phyloP scores from a whole-genome alignment of 2,329 filamentous ascomycete species.

The Chaetomium sp. region DNA sequence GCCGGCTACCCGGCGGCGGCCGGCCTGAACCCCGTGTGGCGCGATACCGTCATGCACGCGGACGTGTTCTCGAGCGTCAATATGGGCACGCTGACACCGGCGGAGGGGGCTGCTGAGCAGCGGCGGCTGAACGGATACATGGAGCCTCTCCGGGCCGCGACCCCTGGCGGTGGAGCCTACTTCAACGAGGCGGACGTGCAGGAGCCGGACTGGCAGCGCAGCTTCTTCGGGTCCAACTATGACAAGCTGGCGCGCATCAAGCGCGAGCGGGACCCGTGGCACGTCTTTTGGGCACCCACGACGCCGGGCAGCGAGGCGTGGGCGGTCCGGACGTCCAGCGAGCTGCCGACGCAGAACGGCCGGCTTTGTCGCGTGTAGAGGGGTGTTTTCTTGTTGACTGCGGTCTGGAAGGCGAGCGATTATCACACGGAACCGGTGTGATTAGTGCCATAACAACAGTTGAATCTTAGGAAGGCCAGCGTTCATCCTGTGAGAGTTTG shows the following conservation, averaged over 20 bases:
- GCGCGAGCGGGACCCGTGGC: constrained; percentile 28
- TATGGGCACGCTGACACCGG: constrained; percentile 19
- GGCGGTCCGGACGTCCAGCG: constrained; percentile 41
- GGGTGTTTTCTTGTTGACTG: not conserved
- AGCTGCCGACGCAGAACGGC: constrained; percentile 39
- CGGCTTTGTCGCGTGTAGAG: constrained; percentile 28
- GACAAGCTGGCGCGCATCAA: constrained; percentile 25
- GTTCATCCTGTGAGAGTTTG: not conserved
- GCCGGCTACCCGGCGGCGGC: constrained; percentile 31
- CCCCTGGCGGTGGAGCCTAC: constrained; percentile 41
- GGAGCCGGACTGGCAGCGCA: constrained; percentile 41
- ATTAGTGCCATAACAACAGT: not conserved
- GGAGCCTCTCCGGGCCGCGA: constrained; percentile 34
- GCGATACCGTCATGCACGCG: constrained; percentile 30
- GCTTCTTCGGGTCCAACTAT: constrained; percentile 40
- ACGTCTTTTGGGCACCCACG: constrained; percentile 32
- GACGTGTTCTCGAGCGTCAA: constrained; percentile 30
- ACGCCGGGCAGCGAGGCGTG: constrained; percentile 46
- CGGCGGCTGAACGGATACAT: constrained; percentile 24
- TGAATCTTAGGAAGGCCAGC: not conserved
- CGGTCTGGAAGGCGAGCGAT: not conserved
- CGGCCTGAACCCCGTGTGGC: constrained; percentile 32
- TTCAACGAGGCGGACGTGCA: constrained; percentile 48
- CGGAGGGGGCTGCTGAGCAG: constrained; percentile 22
- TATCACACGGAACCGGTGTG: not conserved